Percentiles rank a stretch among this genome's conserved stretches.
Conservation (phyloP, 345 rosid species). For the Carallia brachiata region DNA sequence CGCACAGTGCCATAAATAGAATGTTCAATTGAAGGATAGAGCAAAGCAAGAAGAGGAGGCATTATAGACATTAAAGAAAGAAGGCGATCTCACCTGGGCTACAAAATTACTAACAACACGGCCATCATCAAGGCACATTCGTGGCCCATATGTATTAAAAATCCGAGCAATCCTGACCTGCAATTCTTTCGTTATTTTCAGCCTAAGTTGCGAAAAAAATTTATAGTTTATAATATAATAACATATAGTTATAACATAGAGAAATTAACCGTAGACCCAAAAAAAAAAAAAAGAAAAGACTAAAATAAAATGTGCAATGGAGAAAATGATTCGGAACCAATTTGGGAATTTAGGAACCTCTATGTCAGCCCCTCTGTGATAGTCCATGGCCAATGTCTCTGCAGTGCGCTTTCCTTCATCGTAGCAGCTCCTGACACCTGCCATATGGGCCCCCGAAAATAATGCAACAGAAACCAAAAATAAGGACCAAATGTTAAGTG, state of each 20-base stretch:
- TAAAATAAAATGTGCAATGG: neutral
- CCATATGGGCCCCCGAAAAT: neutral
- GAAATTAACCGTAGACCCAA: too few species aligned
- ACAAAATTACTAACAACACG: slow-evolving; percentile 90
- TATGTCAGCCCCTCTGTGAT: slow-evolving; percentile 65
- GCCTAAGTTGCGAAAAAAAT: neutral
- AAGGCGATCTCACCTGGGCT: slow-evolving; percentile 48
- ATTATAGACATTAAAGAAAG: neutral
- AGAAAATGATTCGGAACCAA: neutral
- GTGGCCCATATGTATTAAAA: slow-evolving; percentile 82
- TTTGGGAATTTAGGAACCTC: slow-evolving; percentile 40
- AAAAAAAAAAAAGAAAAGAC: neutral
- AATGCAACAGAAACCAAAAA: neutral
- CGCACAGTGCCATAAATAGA: neutral
- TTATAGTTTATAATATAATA: too few species aligned
- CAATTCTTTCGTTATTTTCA: neutral
- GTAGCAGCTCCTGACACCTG: slow-evolving; percentile 82
- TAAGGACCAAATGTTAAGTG: too few species aligned
- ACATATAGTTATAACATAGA: too few species aligned
- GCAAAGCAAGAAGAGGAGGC: neutral
- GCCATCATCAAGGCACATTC: slow-evolving; percentile 89
- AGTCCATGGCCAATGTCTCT: slow-evolving; percentile 79
- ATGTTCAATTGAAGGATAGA: neutral
- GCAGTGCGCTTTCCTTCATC: slow-evolving; percentile 91
- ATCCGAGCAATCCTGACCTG: slow-evolving; percentile 84